A percentile compares a stretch with the other conserved stretches of the same genome.
phyloP scores from a whole-genome alignment of 306 rosid genomes.

The Vigna mungo region DNA sequence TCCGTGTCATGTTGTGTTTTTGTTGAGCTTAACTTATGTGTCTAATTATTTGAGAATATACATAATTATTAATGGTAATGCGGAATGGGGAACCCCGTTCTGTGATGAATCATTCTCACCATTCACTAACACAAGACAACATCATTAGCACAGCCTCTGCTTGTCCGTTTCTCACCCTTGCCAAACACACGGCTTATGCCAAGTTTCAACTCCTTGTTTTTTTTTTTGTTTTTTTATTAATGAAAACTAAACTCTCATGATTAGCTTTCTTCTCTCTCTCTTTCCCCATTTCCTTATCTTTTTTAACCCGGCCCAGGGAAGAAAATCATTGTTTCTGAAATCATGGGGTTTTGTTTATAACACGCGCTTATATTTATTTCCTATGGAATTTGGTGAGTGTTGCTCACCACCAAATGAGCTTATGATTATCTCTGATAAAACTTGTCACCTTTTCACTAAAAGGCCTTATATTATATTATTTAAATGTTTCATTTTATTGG shows the following conservation, averaged over 20 bases:
- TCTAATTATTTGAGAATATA: slow-evolving; percentile 25
- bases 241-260: slow-evolving; percentile 66
- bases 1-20: slow-evolving; percentile 4
- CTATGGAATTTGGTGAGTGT: slow-evolving; percentile 51
- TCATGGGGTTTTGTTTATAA: slow-evolving; percentile 62
- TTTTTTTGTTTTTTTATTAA: background rate
- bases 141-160: slow-evolving; percentile 76
- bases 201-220: slow-evolving; percentile 46
- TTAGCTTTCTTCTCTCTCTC: slow-evolving; percentile 31
- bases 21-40: slow-evolving; percentile 24
- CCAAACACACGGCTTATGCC: slow-evolving; percentile 37
- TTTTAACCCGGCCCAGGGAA: slow-evolving; percentile 36
- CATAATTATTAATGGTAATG: slow-evolving; percentile 42
- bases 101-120: slow-evolving; percentile 77
- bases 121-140: slow-evolving; percentile 91
- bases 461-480: slow-evolving; percentile 29
- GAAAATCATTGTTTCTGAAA: slow-evolving; percentile 63
- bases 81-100: slow-evolving; percentile 74
- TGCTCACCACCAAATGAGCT: slow-evolving; percentile 88
- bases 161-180: slow-evolving; percentile 71
- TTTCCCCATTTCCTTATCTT: background rate
- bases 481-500: slow-evolving; percentile 21
- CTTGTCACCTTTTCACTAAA: slow-evolving; percentile 69
- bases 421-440: slow-evolving; percentile 77
- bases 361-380: slow-evolving; percentile 72